These are phyloP conservation scores for Fraxinus paxiana DNA, from an alignment of 305 asterid species.

Conservation along the genomic window DNA sequence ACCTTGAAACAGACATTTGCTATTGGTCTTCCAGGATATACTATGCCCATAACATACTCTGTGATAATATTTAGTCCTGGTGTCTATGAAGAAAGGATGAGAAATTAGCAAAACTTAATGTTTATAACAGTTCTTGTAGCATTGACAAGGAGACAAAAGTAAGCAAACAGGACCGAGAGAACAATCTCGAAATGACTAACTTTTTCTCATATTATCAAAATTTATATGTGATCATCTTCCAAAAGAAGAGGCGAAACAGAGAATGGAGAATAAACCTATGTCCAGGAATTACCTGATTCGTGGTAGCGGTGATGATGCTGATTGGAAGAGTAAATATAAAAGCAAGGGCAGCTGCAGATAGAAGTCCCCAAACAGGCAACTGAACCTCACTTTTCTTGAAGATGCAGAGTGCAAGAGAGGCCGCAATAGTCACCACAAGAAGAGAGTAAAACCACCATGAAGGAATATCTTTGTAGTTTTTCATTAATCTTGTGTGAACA, in stretches of 20 bases:
- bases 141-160: not conserved
- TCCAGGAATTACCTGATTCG: constrained; percentile 54
- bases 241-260: not conserved
- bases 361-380: constrained; percentile 73
- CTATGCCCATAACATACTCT: constrained; percentile 63
- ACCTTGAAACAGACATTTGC: constrained; percentile 83
- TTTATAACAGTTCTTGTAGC: not conserved
- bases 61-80: constrained; percentile 77
- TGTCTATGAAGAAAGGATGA: constrained; percentile 35
- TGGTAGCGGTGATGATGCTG: constrained; percentile 82
- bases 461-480: constrained; percentile 64
- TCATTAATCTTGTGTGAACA: constrained; percentile 68
- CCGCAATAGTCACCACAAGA: constrained; percentile 40
- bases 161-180: not conserved
- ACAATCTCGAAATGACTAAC: not conserved
- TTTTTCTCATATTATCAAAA: not conserved
- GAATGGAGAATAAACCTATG: not conserved
- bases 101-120: not conserved
- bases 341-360: constrained; percentile 56
- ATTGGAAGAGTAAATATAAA: constrained; percentile 69
- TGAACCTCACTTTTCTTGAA: constrained; percentile 58
- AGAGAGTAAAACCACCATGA: constrained; percentile 68
- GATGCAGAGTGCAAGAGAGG: constrained; percentile 51
- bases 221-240: not conserved
- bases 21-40: constrained; percentile 78